A percentile compares a stretch with the other conserved stretches of the same genome.
Evolutionary conservation across 2,329 filamentous ascomycete genomes (phyloP).

Genomic region (Cladorrhinum sp.): DNA sequence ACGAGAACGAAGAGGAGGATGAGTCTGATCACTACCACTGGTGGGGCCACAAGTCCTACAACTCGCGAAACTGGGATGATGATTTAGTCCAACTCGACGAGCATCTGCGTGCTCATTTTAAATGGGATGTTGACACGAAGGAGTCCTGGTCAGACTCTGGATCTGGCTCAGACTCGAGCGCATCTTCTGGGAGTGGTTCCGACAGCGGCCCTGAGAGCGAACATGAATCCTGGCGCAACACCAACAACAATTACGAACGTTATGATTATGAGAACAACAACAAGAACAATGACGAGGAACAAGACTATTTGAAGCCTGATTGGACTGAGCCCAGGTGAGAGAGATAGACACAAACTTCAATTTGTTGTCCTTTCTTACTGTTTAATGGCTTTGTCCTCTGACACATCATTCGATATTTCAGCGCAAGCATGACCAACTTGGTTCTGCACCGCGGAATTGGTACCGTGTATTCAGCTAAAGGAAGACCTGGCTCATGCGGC

Average conservation of each 20-base stretch:
- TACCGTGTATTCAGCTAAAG: slow-evolving; percentile 13
- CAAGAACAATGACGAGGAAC: neutral
- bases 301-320: no score
- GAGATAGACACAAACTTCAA: no score
- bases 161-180: neutral
- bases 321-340: no score
- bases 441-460: slow-evolving; percentile 3
- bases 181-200: neutral
- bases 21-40: neutral
- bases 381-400: no score
- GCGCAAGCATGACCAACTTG: neutral
- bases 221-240: no score
- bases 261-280: neutral
- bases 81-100: no score
- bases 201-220: neutral
- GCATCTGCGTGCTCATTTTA: no score
- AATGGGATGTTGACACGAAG: no score
- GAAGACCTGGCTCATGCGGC: slow-evolving; percentile 14
- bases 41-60: neutral
- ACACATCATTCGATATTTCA: no score
- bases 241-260: neutral
- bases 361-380: neutral
- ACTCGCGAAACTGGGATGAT: no score
- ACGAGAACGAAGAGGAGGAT: neutral
- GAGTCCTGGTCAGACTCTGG: neutral